These are phyloP conservation scores for Pelargonium nanum DNA, from an alignment of 345 rosid genomes.

Conservation along the genomic window DNA sequence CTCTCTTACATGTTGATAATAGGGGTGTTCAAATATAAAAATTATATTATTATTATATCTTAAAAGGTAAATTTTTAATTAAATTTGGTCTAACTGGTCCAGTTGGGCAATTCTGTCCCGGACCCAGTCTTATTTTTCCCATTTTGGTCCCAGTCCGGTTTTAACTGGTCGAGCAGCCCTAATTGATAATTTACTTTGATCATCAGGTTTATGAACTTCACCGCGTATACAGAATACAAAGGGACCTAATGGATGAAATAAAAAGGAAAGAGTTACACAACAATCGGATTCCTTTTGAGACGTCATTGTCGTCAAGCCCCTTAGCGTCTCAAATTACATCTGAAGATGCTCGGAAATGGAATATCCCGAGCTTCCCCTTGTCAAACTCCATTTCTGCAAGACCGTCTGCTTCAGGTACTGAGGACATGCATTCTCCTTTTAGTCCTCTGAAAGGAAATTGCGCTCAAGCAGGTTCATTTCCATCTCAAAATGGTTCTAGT, in stretches of 20 bases:
- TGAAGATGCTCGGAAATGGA: conserved; percentile 62
- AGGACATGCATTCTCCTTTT: conserved; percentile 44
- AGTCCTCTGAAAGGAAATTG: conserved; percentile 47
- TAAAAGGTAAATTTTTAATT: too few relatives aligned
- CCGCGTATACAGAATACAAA: conserved; percentile 57
- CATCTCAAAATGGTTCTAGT: conserved; percentile 39
- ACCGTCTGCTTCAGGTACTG: conserved; percentile 33
- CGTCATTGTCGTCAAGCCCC: conserved; percentile 50
- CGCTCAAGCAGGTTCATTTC: conserved; percentile 39
- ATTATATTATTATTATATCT: too few relatives aligned
- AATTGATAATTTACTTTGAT: conserved; percentile 9
- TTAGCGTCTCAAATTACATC: conserved; percentile 44
- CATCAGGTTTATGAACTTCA: conserved; percentile 57
- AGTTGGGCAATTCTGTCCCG: too few relatives aligned
- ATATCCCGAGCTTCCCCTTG: conserved; percentile 40
- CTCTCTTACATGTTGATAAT: too few relatives aligned
- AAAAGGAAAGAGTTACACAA: conserved; percentile 43
- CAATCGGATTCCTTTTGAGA: conserved; percentile 26
- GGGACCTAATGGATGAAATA: conserved; percentile 58
- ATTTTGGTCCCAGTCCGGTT: too few relatives aligned
- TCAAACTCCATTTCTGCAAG: conserved; percentile 36
- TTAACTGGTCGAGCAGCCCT: too few relatives aligned
- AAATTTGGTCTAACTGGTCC: too few relatives aligned
- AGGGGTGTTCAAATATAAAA: too few relatives aligned
- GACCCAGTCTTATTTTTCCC: too few relatives aligned